Evolutionary conservation across 1,284 basidiomycete genomes (phyloP), one percentile per base, ranked within the genome.

Genomic region (Mycena citricolor): DNA sequence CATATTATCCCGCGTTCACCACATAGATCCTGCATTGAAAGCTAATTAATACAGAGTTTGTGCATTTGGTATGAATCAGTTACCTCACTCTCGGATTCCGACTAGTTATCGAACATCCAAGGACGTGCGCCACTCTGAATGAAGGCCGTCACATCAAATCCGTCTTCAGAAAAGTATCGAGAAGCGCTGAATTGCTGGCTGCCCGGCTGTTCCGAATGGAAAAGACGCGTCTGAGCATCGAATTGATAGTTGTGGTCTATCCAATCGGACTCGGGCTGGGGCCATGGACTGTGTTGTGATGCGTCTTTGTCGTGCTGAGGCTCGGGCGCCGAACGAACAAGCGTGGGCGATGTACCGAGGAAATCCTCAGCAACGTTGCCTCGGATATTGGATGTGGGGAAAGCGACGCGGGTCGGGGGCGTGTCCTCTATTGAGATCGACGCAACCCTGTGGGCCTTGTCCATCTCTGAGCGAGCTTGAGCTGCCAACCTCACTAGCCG

Each of bases 71-170:
- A n/a, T n/a, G n/a, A n/a, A 10, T 8, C 7, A 30, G 42, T 32
- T 28, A 39, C 46, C 38, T 49, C 50, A 11, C 41, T 16, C 5
- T 45, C 42, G 8, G 25, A 4, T 3, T 34, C 42, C 4, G 43
- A 23, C 14, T 36, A 25, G 16, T 38, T 44, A 14, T 56, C 55
- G 33, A 46, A 56, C 14, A 54, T 39, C 56, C 56, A 57, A 29
- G 56, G 33, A 23, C 54, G 52, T 17, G 56, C 56, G 11, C 57
- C 57, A 25, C 48, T 53, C 31, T 55, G 55, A 5, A 59, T 57
- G 24, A 59, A 59, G n/a, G 42, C 43, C 5, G 49, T 44, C 32
- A 55, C 22, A 32, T 57, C 52, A 37, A 59, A 59, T 1, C 44
- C 52, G 26, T 54, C 47, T 10, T 40, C 39, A 29, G 46, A 45